Conservation (phyloP, 768 basidiomycete genomes). For the Candolleomyces aberdarensis region DNA sequence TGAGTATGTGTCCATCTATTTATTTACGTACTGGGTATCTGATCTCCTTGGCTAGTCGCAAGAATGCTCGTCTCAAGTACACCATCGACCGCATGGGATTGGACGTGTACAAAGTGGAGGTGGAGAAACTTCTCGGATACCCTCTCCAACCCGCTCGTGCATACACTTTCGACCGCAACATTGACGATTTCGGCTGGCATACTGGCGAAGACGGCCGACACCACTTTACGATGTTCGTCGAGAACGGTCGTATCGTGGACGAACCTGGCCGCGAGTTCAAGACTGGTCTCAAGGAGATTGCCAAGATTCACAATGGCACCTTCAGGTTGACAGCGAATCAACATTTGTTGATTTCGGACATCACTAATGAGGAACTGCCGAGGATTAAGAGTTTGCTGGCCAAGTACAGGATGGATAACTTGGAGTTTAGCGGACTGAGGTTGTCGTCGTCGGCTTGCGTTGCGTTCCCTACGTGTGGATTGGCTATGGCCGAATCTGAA, state of each 20-base stretch:
- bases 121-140: constrained; percentile 87
- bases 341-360: constrained; percentile 85
- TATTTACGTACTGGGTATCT: neutral
- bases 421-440: constrained; percentile 74
- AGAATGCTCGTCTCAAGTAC: constrained; percentile 93
- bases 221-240: constrained; percentile 93
- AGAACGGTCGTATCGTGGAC: constrained; percentile 97
- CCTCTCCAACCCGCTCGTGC: constrained; percentile 67
- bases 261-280: constrained; percentile 90
- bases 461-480: constrained; percentile 90
- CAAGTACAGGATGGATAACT: constrained; percentile 87
- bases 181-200: constrained; percentile 94
- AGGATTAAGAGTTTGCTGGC: constrained; percentile 75
- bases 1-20: constrained; percentile 57
- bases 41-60: constrained; percentile 41
- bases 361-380: constrained; percentile 67
- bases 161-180: constrained; percentile 82
- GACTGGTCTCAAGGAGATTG: constrained; percentile 88
- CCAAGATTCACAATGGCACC: constrained; percentile 88
- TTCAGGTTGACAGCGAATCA: constrained; percentile 97
- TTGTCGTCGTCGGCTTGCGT: constrained; percentile 95
- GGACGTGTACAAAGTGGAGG: constrained; percentile 80
- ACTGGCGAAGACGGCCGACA: constrained; percentile 84
- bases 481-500: constrained; percentile 54
- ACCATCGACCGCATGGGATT: constrained; percentile 96